Conservation (phyloP, 225 moss, liverwort and hornwort genomes). For the Polytrichum formosum region DNA sequence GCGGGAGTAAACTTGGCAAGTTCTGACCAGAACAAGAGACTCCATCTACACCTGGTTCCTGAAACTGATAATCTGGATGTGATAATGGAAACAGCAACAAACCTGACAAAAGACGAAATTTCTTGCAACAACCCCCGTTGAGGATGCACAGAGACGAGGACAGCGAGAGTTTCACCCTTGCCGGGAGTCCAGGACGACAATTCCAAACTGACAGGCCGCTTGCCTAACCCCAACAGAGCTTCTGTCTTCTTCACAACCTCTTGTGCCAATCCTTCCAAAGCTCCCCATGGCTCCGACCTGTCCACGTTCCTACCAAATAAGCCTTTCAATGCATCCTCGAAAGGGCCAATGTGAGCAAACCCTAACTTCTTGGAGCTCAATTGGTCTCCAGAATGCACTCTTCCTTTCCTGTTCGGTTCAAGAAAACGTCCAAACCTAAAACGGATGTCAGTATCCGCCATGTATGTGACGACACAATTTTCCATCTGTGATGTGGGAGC, state of each 20-base stretch:
- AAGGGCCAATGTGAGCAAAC: conserved; percentile 12
- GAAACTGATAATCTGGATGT: no score
- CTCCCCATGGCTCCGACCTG: conserved; percentile 10
- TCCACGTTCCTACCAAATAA: conserved; percentile 12
- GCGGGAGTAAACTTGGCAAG: no score
- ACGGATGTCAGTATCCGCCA: neutral
- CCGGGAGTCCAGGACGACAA: conserved; percentile 53
- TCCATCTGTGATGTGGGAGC: neutral
- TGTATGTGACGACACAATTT: neutral
- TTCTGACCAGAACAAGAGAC: no score
- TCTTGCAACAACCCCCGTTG: conserved; percentile 19
- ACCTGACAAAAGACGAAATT: conserved; percentile 37
- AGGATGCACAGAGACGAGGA: conserved; percentile 46
- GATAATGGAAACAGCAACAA: neutral
- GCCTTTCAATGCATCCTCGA: conserved; percentile 2
- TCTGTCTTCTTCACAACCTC: conserved; percentile 28
- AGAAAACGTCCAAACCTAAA: neutral
- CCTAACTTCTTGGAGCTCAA: neutral
- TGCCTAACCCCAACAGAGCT: conserved; percentile 27
- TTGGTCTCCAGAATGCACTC: neutral
- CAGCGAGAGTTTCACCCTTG: conserved; percentile 63
- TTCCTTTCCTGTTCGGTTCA: neutral
- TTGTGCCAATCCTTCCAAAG: conserved; percentile 14
- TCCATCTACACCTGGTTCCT: no score
- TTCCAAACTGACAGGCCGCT: conserved; percentile 33